Percentiles rank a stretch among this genome's conserved stretches.
Evolutionary conservation across 2,329 filamentous ascomycete species (phyloP).

Genomic region (Ophiognomonia clavigignenti-juglandacearum): DNA sequence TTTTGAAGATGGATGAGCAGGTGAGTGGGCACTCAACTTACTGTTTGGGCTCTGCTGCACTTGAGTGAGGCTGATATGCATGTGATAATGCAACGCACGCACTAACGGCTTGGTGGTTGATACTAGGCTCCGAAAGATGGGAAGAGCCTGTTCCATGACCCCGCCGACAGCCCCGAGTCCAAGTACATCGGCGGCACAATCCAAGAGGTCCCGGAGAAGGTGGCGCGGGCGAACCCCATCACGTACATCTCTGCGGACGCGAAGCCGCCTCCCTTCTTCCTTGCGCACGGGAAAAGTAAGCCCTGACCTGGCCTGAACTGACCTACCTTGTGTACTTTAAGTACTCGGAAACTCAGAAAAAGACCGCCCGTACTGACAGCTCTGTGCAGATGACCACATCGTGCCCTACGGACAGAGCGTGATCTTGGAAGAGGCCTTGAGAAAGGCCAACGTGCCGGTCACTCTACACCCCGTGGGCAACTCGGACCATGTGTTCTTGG

Average conservation of each 20-base stretch:
- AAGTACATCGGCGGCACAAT: constrained; percentile 8
- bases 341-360: too few relatives aligned
- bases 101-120: too few relatives aligned
- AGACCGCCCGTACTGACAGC: too few relatives aligned
- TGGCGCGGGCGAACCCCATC: constrained; percentile 10
- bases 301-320: not conserved
- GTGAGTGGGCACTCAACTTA: not conserved
- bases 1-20: constrained; percentile 13
- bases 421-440: constrained; percentile 9
- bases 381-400: constrained; percentile 5
- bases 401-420: constrained; percentile 11
- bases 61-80: not conserved
- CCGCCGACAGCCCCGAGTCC: constrained; percentile 10
- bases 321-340: not conserved
- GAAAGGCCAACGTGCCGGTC: not conserved
- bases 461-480: constrained; percentile 1
- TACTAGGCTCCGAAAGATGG: not conserved
- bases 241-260: constrained; percentile 8
- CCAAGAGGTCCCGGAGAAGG: constrained; percentile 10
- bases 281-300: constrained; percentile 7
- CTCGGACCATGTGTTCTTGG: constrained; percentile 11
- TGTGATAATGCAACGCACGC: too few relatives aligned
- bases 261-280: constrained; percentile 11
- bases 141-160: constrained; percentile 7
- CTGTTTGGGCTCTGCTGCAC: not conserved